phyloP scores from a whole-genome alignment of 306 rosid species.

The Trichosanthes cucumerina region DNA sequence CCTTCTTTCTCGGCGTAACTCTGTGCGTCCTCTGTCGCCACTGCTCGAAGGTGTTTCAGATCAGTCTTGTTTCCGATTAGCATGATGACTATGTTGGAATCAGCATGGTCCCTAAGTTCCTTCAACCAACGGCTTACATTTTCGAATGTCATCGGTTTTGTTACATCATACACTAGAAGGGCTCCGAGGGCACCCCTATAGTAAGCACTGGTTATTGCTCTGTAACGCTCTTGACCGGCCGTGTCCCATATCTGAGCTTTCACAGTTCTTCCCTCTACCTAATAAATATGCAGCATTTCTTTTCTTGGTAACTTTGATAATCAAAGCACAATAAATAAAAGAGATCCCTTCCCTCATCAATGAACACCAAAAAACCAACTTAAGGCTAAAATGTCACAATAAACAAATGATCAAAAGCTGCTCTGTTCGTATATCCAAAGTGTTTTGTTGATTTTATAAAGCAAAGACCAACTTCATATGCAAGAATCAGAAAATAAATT shows the following conservation, averaged over 20 bases:
- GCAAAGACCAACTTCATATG: not conserved
- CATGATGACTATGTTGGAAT: conserved; percentile 81
- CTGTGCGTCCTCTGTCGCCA: conserved; percentile 84
- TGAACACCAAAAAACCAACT: not conserved
- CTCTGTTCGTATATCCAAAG: not conserved
- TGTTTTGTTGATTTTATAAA: not conserved
- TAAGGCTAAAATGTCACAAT: not conserved
- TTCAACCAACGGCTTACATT: conserved; percentile 85
- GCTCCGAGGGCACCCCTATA: conserved; percentile 95
- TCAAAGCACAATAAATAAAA: not conserved
- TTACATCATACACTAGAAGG: conserved; percentile 69
- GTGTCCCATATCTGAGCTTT: conserved; percentile 99
- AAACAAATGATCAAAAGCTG: not conserved
- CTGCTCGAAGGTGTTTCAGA: conserved; percentile 80
- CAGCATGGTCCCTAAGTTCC: conserved; percentile 94
- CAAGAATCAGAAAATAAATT: not conserved
- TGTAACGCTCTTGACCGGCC: conserved; percentile 93
- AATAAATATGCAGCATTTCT: not conserved
- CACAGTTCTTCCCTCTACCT: conserved; percentile 91
- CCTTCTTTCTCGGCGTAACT: conserved; percentile 77
- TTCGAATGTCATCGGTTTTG: conserved; percentile 80
- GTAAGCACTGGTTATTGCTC: conserved; percentile 92
- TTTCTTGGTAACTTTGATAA: not conserved
- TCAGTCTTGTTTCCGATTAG: conserved; percentile 87
- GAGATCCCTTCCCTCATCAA: not conserved